Evolutionary conservation across 768 basidiomycete genomes (phyloP).

Genomic region (Mycena sanguinolenta): DNA sequence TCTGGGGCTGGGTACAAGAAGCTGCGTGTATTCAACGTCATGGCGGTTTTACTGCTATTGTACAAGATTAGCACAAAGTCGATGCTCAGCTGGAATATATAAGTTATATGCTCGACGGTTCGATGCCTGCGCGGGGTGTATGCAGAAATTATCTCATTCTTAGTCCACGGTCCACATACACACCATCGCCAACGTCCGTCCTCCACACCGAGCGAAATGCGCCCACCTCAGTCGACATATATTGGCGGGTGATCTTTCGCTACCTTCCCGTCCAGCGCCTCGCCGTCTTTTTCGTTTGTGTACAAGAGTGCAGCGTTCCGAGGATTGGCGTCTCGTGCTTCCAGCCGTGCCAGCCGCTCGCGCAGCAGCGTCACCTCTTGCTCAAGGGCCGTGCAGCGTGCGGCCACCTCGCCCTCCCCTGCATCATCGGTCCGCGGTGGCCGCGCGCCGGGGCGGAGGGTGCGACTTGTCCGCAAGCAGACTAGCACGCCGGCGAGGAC

Average conservation of each 20-base stretch:
- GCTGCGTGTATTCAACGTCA: background rate
- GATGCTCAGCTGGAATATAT: background rate
- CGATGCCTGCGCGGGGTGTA: too few species aligned
- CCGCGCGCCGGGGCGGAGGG: background rate
- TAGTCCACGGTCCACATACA: too few species aligned
- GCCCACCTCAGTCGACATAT: background rate
- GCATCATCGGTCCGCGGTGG: background rate
- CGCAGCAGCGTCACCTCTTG: background rate
- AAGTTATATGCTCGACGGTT: too few species aligned
- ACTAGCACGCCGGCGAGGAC: conserved; percentile 10
- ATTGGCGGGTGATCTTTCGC: conserved; percentile 1
- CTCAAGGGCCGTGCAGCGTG: background rate
- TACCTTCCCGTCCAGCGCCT: conserved; percentile 5
- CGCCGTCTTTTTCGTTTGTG: conserved; percentile 1
- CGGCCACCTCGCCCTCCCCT: background rate
- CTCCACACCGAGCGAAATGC: too few species aligned
- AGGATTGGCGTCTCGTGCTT: background rate
- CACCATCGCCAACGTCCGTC: too few species aligned
- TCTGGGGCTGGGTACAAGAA: background rate
- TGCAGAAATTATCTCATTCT: too few species aligned
- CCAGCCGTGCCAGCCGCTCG: background rate
- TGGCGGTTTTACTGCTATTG: background rate
- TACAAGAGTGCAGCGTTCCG: background rate
- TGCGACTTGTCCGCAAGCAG: background rate
- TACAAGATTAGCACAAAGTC: background rate